These are phyloP conservation scores for Annona squamosa DNA, from an alignment of 164 flowering plant species.

Conservation along the genomic window DNA sequence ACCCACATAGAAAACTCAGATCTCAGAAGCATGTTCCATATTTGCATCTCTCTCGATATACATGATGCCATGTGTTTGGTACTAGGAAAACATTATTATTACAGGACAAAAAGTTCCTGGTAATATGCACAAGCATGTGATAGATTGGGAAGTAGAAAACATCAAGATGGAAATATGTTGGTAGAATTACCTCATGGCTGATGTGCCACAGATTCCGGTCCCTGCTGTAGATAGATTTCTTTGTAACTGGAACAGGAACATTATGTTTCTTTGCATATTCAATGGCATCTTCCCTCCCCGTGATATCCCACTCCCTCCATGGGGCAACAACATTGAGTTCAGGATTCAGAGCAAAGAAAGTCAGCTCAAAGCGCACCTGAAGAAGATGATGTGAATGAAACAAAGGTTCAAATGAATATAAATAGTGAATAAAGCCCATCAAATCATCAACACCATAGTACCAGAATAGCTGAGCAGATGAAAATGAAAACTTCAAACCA, in stretches of 20 bases:
- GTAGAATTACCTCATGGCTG: conserved; percentile 79
- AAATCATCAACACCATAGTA: conserved; percentile 47
- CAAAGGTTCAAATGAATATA: not conserved
- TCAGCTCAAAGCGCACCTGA: conserved; percentile 93
- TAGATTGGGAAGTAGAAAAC: no score
- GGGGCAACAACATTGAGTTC: conserved; percentile 92
- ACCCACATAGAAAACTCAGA: no score
- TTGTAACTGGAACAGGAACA: conserved; percentile 93
- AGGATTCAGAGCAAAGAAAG: conserved; percentile 91
- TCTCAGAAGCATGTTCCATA: no score
- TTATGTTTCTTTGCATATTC: conserved; percentile 93
- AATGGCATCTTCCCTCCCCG: conserved; percentile 93
- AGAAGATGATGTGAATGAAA: conserved; percentile 4
- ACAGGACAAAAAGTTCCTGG: no score
- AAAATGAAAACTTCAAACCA: not conserved
- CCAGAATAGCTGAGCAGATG: conserved; percentile 33
- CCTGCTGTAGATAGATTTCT: conserved; percentile 92
- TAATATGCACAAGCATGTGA: no score
- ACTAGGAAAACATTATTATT: no score
- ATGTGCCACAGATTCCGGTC: conserved; percentile 96
- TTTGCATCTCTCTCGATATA: no score
- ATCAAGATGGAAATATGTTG: not conserved
- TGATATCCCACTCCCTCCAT: conserved; percentile 97
- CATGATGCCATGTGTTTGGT: no score
- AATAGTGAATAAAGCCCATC: not conserved